Evolutionary conservation across 805 yeast genomes (phyloP).

Genomic region (Candida succiphila): DNA sequence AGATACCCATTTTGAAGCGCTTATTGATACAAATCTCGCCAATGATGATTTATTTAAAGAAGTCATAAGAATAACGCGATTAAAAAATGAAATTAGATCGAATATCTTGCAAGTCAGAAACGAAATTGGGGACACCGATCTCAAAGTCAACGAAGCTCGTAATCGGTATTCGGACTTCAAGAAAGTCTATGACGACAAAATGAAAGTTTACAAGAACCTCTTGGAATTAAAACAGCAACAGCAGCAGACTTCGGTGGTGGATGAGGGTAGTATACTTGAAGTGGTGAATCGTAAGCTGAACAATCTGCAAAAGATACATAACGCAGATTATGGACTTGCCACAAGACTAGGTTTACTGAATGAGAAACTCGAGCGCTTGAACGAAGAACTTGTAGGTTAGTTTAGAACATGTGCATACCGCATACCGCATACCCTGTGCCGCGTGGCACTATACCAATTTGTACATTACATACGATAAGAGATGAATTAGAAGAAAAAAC

Average conservation of each 20-base stretch:
- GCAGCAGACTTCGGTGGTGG: not conserved
- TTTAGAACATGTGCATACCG: too few species aligned
- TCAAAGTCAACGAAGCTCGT: slow-evolving; percentile 12
- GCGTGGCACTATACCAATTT: too few species aligned
- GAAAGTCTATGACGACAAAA: slow-evolving; percentile 7
- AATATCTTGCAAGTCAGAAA: slow-evolving; percentile 19
- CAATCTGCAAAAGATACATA: slow-evolving; percentile 9
- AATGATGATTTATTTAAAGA: slow-evolving; percentile 23
- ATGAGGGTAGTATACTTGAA: slow-evolving; percentile 1
- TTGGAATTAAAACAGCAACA: slow-evolving; percentile 3
- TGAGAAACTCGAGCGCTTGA: slow-evolving; percentile 12
- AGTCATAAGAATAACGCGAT: slow-evolving; percentile 16
- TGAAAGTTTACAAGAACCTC: slow-evolving; percentile 9
- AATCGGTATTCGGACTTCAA: slow-evolving; percentile 5
- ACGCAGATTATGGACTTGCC: slow-evolving; percentile 17
- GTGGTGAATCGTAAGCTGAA: slow-evolving; percentile 9
- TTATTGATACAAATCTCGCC: slow-evolving; percentile 25
- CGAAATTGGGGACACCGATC: slow-evolving; percentile 13
- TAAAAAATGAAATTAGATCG: slow-evolving; percentile 20
- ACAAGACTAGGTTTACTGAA: slow-evolving; percentile 20
- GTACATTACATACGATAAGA: too few species aligned
- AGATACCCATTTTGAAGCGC: slow-evolving; percentile 18
- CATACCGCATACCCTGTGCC: too few species aligned
- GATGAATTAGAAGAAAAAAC: too few species aligned
- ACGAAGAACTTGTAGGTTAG: too few species aligned